These are phyloP conservation scores for Blastobotrys indianensis DNA, from an alignment of 1,139 yeast genomes.

Conservation along the genomic window DNA sequence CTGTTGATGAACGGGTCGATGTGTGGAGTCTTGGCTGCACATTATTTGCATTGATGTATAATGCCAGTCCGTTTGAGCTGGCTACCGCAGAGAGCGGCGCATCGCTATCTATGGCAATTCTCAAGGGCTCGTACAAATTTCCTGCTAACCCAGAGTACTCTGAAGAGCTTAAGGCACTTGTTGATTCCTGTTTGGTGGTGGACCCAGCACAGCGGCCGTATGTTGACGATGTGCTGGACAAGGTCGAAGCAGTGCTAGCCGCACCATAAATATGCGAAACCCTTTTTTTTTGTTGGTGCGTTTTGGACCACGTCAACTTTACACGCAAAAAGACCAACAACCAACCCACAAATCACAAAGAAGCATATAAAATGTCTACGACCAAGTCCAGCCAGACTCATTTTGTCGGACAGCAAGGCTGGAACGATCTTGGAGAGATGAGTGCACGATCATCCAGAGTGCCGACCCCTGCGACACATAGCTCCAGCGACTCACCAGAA, in stretches of 20 bases:
- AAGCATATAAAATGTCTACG: neutral
- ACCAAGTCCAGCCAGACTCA: conserved; percentile 9
- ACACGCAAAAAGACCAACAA: neutral
- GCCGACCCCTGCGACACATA: too few species aligned
- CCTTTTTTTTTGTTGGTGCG: neutral
- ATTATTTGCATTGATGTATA: conserved; percentile 69
- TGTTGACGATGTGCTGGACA: conserved; percentile 51
- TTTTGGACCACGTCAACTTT: too few species aligned
- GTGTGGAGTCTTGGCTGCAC: conserved; percentile 91
- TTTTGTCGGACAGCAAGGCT: conserved; percentile 8
- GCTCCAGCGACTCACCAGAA: too few species aligned
- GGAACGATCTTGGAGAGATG: conserved; percentile 12
- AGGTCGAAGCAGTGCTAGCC: conserved; percentile 9
- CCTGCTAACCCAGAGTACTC: conserved; percentile 56
- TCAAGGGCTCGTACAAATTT: conserved; percentile 60
- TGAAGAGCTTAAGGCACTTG: conserved; percentile 48
- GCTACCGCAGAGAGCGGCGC: conserved; percentile 80
- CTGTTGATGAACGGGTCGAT: conserved; percentile 68
- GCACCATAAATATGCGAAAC: neutral
- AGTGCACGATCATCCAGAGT: neutral
- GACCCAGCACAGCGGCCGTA: conserved; percentile 58
- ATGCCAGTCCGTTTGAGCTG: conserved; percentile 81
- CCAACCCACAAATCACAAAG: too few species aligned
- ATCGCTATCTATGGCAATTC: conserved; percentile 68
- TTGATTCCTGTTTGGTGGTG: conserved; percentile 53